These are phyloP conservation scores for Datura wrightii DNA, from an alignment of 257 asterid species.

Conservation along the genomic window DNA sequence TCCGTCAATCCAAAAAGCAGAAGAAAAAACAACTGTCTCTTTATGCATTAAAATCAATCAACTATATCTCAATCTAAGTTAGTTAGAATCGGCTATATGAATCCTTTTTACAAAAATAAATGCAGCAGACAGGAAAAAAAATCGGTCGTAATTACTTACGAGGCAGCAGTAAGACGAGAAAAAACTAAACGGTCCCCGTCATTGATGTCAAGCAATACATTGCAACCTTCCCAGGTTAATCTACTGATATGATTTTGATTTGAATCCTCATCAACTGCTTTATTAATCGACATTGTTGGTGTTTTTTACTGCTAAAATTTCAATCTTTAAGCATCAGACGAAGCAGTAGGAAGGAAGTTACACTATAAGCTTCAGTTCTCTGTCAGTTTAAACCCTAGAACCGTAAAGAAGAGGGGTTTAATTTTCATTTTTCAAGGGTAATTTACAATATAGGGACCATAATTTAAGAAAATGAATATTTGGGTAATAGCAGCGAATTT, in stretches of 20 bases:
- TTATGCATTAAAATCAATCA: background rate
- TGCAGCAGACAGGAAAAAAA: background rate
- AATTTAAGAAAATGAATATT: background rate
- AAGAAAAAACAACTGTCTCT: background rate
- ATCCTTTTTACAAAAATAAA: background rate
- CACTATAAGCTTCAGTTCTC: constrained; percentile 13
- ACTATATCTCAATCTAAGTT: background rate
- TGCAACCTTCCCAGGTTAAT: constrained; percentile 94
- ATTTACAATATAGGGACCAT: background rate
- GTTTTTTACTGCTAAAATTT: background rate
- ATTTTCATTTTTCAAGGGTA: background rate
- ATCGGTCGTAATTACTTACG: constrained; percentile 54
- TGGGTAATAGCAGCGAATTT: background rate
- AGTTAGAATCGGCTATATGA: background rate
- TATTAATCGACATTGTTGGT: constrained; percentile 48
- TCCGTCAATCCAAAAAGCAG: background rate
- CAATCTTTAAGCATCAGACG: background rate
- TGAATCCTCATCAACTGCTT: constrained; percentile 34
- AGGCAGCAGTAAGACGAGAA: constrained; percentile 84
- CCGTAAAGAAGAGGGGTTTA: background rate
- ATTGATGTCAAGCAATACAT: constrained; percentile 92
- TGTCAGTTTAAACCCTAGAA: constrained; percentile 27
- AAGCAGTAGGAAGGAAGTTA: background rate
- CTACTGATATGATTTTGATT: constrained; percentile 45
- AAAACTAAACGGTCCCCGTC: constrained; percentile 92